Evolutionary conservation across 2,329 filamentous ascomycete genomes (phyloP).

Genomic region (Alternaria consortialis): DNA sequence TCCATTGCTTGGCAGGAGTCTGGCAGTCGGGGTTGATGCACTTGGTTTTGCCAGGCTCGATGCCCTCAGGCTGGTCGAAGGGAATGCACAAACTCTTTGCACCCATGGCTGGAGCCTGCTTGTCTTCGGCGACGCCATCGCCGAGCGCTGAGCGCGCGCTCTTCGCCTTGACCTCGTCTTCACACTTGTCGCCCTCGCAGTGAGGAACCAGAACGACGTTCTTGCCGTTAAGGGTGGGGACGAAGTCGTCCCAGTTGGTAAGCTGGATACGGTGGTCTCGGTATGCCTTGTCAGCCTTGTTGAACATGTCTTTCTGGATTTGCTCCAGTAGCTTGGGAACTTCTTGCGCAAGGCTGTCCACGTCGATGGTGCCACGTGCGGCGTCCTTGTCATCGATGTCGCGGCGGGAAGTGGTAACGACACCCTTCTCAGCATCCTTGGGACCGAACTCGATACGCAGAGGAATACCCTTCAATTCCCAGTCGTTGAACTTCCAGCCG

Average conservation of each 20-base stretch:
- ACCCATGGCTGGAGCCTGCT: slow-evolving; percentile 77
- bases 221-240: slow-evolving; percentile 88
- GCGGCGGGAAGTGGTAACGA: slow-evolving; percentile 85
- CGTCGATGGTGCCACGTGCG: slow-evolving; percentile 70
- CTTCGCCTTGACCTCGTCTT: slow-evolving; percentile 93
- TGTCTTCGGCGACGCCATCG: slow-evolving; percentile 76
- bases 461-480: slow-evolving; percentile 95
- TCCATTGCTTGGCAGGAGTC: slow-evolving; percentile 80
- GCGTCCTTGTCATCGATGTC: slow-evolving; percentile 78
- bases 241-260: slow-evolving; percentile 87
- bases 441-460: slow-evolving; percentile 95
- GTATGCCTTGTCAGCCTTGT: slow-evolving; percentile 80
- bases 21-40: slow-evolving; percentile 90
- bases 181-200: slow-evolving; percentile 84
- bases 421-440: slow-evolving; percentile 86
- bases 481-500: slow-evolving; percentile 98
- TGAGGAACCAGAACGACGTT: slow-evolving; percentile 93
- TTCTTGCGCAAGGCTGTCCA: slow-evolving; percentile 75
- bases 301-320: slow-evolving; percentile 85
- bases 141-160: slow-evolving; percentile 78
- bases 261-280: slow-evolving; percentile 81
- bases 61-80: slow-evolving; percentile 84
- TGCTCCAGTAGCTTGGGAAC: slow-evolving; percentile 85
- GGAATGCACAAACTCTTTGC: slow-evolving; percentile 81
- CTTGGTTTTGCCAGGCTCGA: slow-evolving; percentile 83